Conservation (phyloP, 768 basidiomycete species). For the Hortiboletus flavorubellus region DNA sequence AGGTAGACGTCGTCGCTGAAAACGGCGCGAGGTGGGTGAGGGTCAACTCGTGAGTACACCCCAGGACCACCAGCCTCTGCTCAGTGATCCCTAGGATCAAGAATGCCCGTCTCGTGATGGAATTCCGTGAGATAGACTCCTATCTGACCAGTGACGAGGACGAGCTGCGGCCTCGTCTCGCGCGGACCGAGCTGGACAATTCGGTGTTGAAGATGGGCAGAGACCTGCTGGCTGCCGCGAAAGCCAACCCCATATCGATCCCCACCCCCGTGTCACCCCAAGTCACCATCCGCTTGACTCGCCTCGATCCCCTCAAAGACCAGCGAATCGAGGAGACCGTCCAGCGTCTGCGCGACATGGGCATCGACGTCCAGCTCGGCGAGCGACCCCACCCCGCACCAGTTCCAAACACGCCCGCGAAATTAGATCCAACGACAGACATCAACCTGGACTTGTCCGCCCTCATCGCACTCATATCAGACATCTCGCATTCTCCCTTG, state of each 20-base stretch:
- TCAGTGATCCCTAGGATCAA: constrained; percentile 54
- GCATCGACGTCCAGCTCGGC: constrained; percentile 65
- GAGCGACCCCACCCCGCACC: constrained; percentile 34
- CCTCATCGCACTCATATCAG: constrained; percentile 80
- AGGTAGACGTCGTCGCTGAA: constrained; percentile 80
- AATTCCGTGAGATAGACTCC: constrained; percentile 83
- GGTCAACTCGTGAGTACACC: constrained; percentile 73
- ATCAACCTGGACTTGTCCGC: constrained; percentile 84
- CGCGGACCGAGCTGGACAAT: constrained; percentile 60
- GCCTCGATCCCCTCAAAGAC: constrained; percentile 48
- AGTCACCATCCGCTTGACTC: constrained; percentile 65
- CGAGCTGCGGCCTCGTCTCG: constrained; percentile 40
- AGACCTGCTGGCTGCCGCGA: constrained; percentile 62
- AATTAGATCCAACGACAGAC: constrained; percentile 47
- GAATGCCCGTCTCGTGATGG: constrained; percentile 69
- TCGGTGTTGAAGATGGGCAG: constrained; percentile 69
- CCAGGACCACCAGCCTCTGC: not conserved
- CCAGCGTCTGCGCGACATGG: constrained; percentile 53
- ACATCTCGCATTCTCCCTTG: constrained; percentile 70
- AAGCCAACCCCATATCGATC: constrained; percentile 46
- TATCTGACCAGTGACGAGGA: constrained; percentile 61
- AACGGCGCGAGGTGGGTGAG: constrained; percentile 77
- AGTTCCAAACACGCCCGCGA: not conserved
- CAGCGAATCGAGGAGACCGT: constrained; percentile 61
- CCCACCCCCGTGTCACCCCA: constrained; percentile 34